Base-by-base conservation (phyloP, 441 rosid genomes). In the Eutrema salsugineum region DNA sequence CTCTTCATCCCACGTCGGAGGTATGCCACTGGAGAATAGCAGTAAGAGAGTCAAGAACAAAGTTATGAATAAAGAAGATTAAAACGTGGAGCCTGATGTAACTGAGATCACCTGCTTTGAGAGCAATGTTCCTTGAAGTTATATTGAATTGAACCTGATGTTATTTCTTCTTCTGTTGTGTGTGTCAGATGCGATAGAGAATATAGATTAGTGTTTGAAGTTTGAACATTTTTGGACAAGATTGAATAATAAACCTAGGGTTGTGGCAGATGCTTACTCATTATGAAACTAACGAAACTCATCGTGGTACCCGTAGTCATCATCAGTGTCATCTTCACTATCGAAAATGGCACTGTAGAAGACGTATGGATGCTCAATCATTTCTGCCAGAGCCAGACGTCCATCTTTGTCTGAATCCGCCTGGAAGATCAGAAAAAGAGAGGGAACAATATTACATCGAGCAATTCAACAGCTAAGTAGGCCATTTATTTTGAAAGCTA, bases 311-410 rank as follows among this genome's bases (percentile, higher is more conserved):
- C 82, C 82, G 57, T 86, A 84, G 22, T 78, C 75, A 55, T 84
- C 94, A 19, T 87, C 92, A 4, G 78, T 91, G 33, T 88, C 97
- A 1, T 91, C 96, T 4, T 88, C 94, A 1, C 51, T 35, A 47
- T 57, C 86, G 79, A 94, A 94, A 43, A 95, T 84, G 35, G 99
- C 96, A 79, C 91, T 91, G 66, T 95, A 95, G 78, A 95, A 95
- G 69, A 89, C 98, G 16, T 89, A 92, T 1, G 99, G 98, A 77
- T 86, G 89, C 58, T 91, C 96, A 56, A 89, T 86, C 97, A 91
- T 92, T 87, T 95, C 99, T 11, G 53, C 33, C 81, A 95, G 72
- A 60, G 93, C 82, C 43, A 95, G 81, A n/a, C 73, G 87, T 17
- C 96, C 90, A 71, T 95, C 97, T 80, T 95, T 88, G 70, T 95